Evolutionary conservation across 2,329 filamentous ascomycete species (phyloP), one percentile per base, ranked within the genome.

Genomic region (Dothistroma pini): DNA sequence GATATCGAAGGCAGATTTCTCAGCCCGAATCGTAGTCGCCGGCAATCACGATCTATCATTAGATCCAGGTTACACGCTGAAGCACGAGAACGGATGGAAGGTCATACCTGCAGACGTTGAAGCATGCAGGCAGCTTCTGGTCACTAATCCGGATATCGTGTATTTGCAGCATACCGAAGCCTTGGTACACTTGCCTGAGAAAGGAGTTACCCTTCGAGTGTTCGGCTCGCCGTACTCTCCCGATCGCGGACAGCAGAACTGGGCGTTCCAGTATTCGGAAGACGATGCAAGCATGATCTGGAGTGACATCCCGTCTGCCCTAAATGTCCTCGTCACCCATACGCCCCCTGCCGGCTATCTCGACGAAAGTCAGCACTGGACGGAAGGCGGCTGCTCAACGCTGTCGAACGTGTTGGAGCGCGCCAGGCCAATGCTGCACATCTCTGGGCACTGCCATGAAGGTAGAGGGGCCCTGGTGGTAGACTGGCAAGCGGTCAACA

Each of bases 11-110:
- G 81, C 86, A 3, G 80, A 86, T 54, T 91, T 89, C 66, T 86
- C 90, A 68, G 81, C 81, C 68, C 91, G 90, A 71, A 84, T 91
- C 64, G 81, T 91, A 44, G 76, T 91, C 65, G 88, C 87, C 64
- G 88, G 86, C 88, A 93, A 92, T 71, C 89, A 92, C 74, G 89
- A 92, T 70, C 79, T 89, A 54, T 89, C 87, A 0, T 81, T 92
- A 7, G 89, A 91, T 69, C 54, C 58, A 11, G 22, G 58, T 2
- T 71, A 70, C 44, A 34, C 56, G 1, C 32, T 66, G 31, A 67
- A 77, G n/a, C 71, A 78, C 2, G 58, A 44, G 12, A 53, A 61
- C 14, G 68, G 67, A 14, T 69, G 66, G 65, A 65, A 21, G 4
- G 64, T 69, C 14, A 22, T 59, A 29, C 54, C 63, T 14, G 58